phyloP scores from a whole-genome alignment of 805 yeast genomes.

The Yamadazyma endophytica region DNA sequence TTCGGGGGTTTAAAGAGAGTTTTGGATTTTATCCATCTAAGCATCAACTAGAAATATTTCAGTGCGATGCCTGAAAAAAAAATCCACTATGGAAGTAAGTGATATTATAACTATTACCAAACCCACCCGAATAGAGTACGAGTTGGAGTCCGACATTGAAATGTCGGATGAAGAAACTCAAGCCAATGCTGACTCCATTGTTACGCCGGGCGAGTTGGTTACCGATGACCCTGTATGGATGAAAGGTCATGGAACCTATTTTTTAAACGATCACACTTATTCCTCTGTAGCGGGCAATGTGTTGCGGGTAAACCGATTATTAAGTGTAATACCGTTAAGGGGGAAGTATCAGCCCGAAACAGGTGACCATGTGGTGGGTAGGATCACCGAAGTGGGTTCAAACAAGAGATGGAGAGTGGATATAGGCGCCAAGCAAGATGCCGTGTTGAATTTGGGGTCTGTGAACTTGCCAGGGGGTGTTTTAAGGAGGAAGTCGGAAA shows the following conservation, averaged over 20 bases:
- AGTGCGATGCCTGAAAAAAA: constrained; percentile 3
- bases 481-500: constrained; percentile 86
- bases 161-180: constrained; percentile 32
- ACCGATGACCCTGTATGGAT: constrained; percentile 96
- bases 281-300: constrained; percentile 93
- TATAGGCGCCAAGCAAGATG: constrained; percentile 92
- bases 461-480: constrained; percentile 98
- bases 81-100: constrained; percentile 17
- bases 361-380: constrained; percentile 93
- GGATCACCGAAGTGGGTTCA: constrained; percentile 92
- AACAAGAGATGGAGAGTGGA: constrained; percentile 95
- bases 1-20: neutral
- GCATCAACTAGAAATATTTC: constrained; percentile 4
- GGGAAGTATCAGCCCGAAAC: constrained; percentile 92
- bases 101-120: constrained; percentile 35
- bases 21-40: constrained; percentile 7
- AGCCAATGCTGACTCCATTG: constrained; percentile 35
- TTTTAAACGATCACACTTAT: constrained; percentile 67
- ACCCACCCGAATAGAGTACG: constrained; percentile 15
- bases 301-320: constrained; percentile 76
- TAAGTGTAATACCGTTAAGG: constrained; percentile 80
- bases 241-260: constrained; percentile 97
- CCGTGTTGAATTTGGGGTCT: constrained; percentile 87
- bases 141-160: constrained; percentile 33
- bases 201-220: constrained; percentile 95